Base-by-base conservation (phyloP, 768 basidiomycete species). In the Coprinopsis cinerea region DNA sequence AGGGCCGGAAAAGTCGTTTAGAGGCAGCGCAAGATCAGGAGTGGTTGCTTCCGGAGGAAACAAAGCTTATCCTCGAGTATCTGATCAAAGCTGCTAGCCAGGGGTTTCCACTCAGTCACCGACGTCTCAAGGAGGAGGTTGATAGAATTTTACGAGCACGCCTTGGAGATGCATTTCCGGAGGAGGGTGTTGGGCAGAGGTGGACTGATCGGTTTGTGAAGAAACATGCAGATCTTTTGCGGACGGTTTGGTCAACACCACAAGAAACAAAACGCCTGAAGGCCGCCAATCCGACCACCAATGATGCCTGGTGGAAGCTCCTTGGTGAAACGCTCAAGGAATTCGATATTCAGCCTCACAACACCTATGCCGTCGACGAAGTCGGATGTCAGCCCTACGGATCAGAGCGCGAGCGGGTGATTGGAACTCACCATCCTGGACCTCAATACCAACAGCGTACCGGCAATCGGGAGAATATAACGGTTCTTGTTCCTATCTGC, bases 401-500 rank as follows among this genome's bases (percentile, higher is more conserved):
- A 34, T 45, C 25, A 22, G 55, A 55, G n/a, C 26, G 39, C 13
- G 62, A 69, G 51, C 44, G 59, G n/a, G 67, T 72, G 0, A 56
- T 70, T 56, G 68, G 67, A 13, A 30, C 51, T 1, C 43, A 26
- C 11, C 52, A 53, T 39, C 57, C 56, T 23, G 57, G 44, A 11
- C 39, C 58, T 4, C 68, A 65, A 43, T 61, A 69, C 53, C 64
- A 70, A 55, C 61, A 62, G 48, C 30, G 49, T 17, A 52, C 53
- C 43, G 65, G 65, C 2, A 59, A 53, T 7, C 47, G 61, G 1
- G 64, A 73, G 49, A 70, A 64, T 37, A 68, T 61, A 18, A 71
- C 69, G 2, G 64, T 68, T 1, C 45, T 73, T 28, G 53, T 61
- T 15, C 67, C 66, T 4, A 71, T 73, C 39, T 66, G 67, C 50